A percentile compares a stretch with the other conserved stretches of the same genome.
These are phyloP conservation scores for Phytophthora macrochlamydospora DNA, from an alignment of 352 stramenopile genomes.

Conservation along the genomic window DNA sequence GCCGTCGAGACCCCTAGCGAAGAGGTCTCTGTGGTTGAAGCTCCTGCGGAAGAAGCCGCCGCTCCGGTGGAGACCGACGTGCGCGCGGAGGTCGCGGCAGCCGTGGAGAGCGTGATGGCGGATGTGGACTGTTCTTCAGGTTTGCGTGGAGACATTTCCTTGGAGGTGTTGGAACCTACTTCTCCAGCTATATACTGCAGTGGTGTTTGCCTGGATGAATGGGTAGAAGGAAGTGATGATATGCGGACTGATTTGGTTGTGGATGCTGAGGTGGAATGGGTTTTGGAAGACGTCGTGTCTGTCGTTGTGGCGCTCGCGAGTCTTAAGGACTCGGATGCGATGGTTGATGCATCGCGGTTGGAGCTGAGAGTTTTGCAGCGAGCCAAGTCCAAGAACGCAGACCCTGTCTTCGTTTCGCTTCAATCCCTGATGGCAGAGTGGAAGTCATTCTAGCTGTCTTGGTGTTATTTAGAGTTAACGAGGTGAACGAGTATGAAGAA, in stretches of 20 bases:
- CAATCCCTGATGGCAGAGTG: background rate
- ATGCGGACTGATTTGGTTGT: background rate
- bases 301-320: slow-evolving; percentile 10
- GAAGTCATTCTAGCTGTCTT: background rate
- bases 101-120: background rate
- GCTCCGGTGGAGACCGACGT: background rate
- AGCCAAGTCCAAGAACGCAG: background rate
- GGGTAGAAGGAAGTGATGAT: no score
- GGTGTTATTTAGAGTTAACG: background rate
- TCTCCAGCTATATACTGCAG: no score
- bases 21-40: background rate
- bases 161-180: no score
- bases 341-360: background rate
- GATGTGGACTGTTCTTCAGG: background rate
- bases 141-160: background rate
- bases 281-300: slow-evolving; percentile 19
- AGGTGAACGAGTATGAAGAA: background rate
- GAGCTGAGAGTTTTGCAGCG: background rate
- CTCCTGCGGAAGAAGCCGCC: no score
- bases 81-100: background rate
- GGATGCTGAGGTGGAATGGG: slow-evolving; percentile 6
- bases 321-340: background rate
- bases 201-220: no score
- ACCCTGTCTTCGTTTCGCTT: background rate
- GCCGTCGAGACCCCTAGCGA: background rate